Evolutionary conservation across 192 early-diverging fungal genomes (phyloP).

Genomic region (Rhizophagus sp.): DNA sequence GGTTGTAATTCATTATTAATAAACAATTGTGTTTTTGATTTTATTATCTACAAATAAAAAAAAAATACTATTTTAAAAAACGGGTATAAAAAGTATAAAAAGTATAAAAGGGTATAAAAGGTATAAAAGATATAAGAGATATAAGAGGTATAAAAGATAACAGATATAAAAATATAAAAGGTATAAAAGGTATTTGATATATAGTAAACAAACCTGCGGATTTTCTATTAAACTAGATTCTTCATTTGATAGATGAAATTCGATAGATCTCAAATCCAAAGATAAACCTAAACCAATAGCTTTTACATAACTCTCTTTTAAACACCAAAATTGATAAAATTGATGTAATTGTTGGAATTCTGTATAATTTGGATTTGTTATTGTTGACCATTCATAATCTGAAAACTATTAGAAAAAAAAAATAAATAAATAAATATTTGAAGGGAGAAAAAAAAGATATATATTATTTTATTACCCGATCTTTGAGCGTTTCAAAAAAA

Average conservation of each 20-base stretch:
- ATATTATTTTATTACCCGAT: constrained; percentile 29
- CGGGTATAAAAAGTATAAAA: too few relatives aligned
- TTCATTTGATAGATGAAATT: constrained; percentile 40
- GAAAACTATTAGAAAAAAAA: constrained; percentile 24
- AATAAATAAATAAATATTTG: neutral
- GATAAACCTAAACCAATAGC: constrained; percentile 56
- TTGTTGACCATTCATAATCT: constrained; percentile 27
- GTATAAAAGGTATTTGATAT: too few relatives aligned
- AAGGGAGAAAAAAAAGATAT: too few relatives aligned
- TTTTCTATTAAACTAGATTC: constrained; percentile 2
- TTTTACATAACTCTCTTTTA: constrained; percentile 62
- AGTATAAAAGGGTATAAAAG: too few relatives aligned
- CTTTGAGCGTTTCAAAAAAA: constrained; percentile 40
- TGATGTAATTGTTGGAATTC: constrained; percentile 35
- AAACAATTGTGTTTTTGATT: constrained; percentile 10
- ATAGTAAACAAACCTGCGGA: neutral
- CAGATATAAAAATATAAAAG: too few relatives aligned
- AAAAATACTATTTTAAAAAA: neutral
- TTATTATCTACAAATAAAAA: constrained; percentile 10
- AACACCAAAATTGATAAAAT: constrained; percentile 56
- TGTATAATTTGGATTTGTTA: constrained; percentile 16
- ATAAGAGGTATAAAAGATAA: too few relatives aligned
- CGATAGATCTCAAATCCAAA: constrained; percentile 46
- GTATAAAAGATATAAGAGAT: too few relatives aligned
- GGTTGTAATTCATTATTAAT: neutral